A percentile compares a stretch with the other conserved stretches of the same genome.
phyloP scores from a whole-genome alignment of 1,284 basidiomycete species.

The Agroathelia rolfsii region DNA sequence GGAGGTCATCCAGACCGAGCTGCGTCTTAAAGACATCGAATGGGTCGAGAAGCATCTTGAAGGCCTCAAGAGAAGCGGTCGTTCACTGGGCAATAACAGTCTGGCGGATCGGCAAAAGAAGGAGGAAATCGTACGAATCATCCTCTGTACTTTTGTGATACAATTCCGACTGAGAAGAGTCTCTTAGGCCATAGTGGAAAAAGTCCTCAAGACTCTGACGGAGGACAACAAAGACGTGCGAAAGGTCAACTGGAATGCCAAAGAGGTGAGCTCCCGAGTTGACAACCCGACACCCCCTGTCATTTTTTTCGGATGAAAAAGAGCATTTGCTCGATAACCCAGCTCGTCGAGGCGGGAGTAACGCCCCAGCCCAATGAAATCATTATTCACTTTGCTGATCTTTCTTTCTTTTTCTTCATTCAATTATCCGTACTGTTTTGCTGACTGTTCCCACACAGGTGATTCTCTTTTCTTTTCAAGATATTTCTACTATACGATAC shows the following conservation, averaged over 20 bases:
- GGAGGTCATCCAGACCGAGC: constrained; percentile 93
- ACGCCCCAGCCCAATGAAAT: too few relatives aligned
- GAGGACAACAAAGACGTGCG: constrained; percentile 88
- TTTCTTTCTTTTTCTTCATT: too few relatives aligned
- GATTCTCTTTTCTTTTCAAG: constrained; percentile 17
- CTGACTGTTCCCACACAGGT: background rate
- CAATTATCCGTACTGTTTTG: too few relatives aligned
- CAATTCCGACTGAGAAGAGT: too few relatives aligned
- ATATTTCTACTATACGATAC: too few relatives aligned
- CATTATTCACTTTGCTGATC: too few relatives aligned
- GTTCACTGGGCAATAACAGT: constrained; percentile 67
- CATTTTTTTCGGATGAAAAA: constrained; percentile 22
- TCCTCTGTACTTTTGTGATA: constrained; percentile 4
- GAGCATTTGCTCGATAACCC: constrained; percentile 26
- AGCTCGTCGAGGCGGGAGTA: constrained; percentile 30
- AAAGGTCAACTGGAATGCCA: constrained; percentile 92
- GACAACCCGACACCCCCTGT: constrained; percentile 4
- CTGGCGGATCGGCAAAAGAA: constrained; percentile 94
- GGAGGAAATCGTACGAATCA: constrained; percentile 77
- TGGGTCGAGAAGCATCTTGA: constrained; percentile 96
- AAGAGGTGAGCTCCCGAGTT: constrained; percentile 84
- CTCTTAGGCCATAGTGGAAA: constrained; percentile 72
- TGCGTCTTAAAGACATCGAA: constrained; percentile 95
- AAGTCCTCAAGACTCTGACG: constrained; percentile 71
- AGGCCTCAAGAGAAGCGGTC: constrained; percentile 59